Conservation (phyloP, 2,329 filamentous ascomycete genomes). For the Pseudogymnoascus sp. region DNA sequence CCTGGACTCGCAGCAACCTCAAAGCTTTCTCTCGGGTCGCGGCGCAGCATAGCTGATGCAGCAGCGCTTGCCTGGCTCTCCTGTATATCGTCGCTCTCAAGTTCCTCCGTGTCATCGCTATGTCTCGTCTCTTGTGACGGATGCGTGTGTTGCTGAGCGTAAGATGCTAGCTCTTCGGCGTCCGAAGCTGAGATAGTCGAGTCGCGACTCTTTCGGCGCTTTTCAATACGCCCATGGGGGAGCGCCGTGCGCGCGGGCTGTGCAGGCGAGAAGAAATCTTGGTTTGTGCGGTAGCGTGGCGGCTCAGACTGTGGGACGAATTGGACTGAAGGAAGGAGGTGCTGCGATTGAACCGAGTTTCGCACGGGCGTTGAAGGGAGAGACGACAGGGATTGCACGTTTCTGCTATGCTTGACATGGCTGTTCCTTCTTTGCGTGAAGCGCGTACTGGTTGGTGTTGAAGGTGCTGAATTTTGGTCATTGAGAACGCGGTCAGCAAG, state of each 20-base stretch:
- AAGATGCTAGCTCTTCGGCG: neutral
- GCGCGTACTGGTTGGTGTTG: constrained; percentile 45
- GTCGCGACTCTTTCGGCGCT: constrained; percentile 63
- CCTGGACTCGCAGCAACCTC: constrained; percentile 26
- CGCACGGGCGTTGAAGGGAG: constrained; percentile 66
- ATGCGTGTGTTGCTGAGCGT: neutral
- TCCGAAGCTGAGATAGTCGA: constrained; percentile 72
- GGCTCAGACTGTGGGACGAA: constrained; percentile 53
- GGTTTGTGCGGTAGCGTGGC: constrained; percentile 37
- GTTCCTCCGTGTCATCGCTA: constrained; percentile 44
- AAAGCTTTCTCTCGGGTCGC: constrained; percentile 38
- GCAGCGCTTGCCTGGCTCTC: constrained; percentile 72
- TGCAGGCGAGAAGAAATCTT: constrained; percentile 18
- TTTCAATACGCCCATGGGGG: constrained; percentile 35
- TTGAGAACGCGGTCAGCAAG: constrained; percentile 66
- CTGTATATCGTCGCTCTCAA: constrained; percentile 53
- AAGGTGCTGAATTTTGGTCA: constrained; percentile 67
- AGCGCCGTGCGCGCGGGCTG: constrained; percentile 31
- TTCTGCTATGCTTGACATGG: constrained; percentile 58
- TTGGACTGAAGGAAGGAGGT: constrained; percentile 54
- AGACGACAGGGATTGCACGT: constrained; percentile 75
- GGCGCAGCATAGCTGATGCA: constrained; percentile 65
- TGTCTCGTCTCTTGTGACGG: constrained; percentile 2
- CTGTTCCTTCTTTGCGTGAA: constrained; percentile 31
- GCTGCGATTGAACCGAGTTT: constrained; percentile 29